These are phyloP conservation scores for Populus deltoides DNA, from an alignment of 345 rosid genomes.

Conservation along the genomic window DNA sequence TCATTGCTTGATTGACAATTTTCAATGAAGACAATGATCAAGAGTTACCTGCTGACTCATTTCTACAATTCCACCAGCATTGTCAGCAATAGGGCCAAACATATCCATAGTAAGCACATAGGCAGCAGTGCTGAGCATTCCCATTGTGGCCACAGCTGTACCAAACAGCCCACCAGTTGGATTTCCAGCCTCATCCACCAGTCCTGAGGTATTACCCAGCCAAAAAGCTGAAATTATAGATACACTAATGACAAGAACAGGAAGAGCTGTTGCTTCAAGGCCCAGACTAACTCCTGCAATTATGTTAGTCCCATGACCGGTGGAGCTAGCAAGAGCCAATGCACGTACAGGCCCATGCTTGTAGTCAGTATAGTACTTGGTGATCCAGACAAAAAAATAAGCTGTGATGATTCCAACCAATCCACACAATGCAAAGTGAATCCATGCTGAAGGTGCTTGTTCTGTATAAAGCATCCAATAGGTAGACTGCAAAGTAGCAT, in stretches of 20 bases:
- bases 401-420: conserved; percentile 96
- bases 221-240: conserved; percentile 84
- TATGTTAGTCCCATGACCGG: conserved; percentile 98
- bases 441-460: conserved; percentile 98
- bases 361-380: conserved; percentile 96
- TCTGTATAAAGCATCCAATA: conserved; percentile 98
- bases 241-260: conserved; percentile 84
- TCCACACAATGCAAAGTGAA: conserved; percentile 90
- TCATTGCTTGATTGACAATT: not conserved
- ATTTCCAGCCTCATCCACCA: conserved; percentile 78
- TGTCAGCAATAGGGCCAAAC: conserved; percentile 99
- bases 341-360: conserved; percentile 94
- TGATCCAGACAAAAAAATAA: conserved; percentile 84
- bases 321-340: conserved; percentile 93
- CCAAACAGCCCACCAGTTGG: conserved; percentile 97
- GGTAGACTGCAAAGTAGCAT: conserved; percentile 65
- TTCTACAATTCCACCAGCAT: conserved; percentile 99
- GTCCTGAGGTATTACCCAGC: conserved; percentile 92
- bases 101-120: conserved; percentile 99
- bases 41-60: conserved; percentile 95
- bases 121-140: conserved; percentile 99
- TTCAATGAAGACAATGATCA: conserved; percentile 1
- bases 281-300: conserved; percentile 99
- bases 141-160: conserved; percentile 99
- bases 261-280: conserved; percentile 95